Evolutionary conservation across 306 rosid species (phyloP).

Genomic region (Quillaja saponaria): DNA sequence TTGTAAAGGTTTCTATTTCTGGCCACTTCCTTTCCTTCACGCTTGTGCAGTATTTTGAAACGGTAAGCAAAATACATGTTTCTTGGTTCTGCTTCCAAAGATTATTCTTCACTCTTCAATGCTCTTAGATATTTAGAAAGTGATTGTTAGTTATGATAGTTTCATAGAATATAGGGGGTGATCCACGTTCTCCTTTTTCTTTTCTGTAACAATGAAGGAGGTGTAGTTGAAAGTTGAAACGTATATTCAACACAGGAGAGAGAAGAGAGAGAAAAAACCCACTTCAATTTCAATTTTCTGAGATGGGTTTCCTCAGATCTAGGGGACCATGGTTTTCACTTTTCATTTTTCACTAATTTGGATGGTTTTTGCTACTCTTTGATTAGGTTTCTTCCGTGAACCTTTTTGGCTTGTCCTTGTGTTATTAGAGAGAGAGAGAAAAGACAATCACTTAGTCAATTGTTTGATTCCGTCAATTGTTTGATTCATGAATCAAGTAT

Average conservation of each 20-base stretch:
- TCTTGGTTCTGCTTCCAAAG: slow-evolving; percentile 9
- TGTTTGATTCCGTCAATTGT: slow-evolving; percentile 19
- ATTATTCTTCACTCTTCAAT: background rate
- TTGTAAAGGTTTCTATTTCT: slow-evolving; percentile 38
- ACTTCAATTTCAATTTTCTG: slow-evolving; percentile 36
- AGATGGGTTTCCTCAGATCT: slow-evolving; percentile 53
- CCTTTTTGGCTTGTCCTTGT: slow-evolving; percentile 40
- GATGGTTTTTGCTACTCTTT: slow-evolving; percentile 14
- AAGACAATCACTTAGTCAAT: slow-evolving; percentile 8
- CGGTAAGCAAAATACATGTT: slow-evolving; percentile 35
- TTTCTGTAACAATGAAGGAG: slow-evolving; percentile 24
- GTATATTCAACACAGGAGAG: slow-evolving; percentile 20
- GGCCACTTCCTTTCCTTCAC: slow-evolving; percentile 25
- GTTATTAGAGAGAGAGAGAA: slow-evolving; percentile 32
- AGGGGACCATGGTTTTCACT: slow-evolving; percentile 38
- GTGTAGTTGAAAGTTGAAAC: slow-evolving; percentile 30
- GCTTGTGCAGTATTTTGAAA: slow-evolving; percentile 25
- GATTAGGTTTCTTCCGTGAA: slow-evolving; percentile 24
- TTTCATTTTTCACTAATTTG: slow-evolving; percentile 21
- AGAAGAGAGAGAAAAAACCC: too few species aligned
- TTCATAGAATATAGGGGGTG: slow-evolving; percentile 34
- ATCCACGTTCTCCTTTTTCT: slow-evolving; percentile 32
- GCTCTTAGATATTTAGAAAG: slow-evolving; percentile 14
- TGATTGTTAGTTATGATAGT: slow-evolving; percentile 13
- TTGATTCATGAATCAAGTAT: slow-evolving; percentile 31